phyloP scores from a whole-genome alignment of 345 rosid genomes.

The Melastoma malabathricum region DNA sequence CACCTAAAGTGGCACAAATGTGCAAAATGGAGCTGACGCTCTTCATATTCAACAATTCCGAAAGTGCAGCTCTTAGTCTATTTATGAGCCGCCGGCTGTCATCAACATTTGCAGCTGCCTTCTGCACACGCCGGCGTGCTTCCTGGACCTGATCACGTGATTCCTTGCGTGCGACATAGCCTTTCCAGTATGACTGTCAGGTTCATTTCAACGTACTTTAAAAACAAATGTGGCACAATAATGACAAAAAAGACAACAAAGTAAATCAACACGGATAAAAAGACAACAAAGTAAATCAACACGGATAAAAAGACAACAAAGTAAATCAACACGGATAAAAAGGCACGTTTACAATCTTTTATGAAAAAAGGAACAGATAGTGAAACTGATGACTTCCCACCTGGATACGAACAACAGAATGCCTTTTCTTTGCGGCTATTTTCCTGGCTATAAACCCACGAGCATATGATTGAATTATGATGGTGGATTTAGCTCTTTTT shows the following conservation, averaged over 20 bases:
- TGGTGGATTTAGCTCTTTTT: conserved; percentile 33
- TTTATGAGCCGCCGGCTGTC: conserved; percentile 68
- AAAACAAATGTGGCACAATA: neutral
- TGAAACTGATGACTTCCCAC: conserved; percentile 23
- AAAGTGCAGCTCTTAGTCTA: conserved; percentile 63
- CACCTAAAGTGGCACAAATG: conserved; percentile 68
- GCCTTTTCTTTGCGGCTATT: conserved; percentile 29
- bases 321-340: too few relatives aligned
- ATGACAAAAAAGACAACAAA: neutral
- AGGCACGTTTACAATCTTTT: too few relatives aligned
- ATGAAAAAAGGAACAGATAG: too few relatives aligned
- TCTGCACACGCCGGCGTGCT: conserved; percentile 50
- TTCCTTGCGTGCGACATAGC: conserved; percentile 54
- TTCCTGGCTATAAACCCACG: conserved; percentile 50
- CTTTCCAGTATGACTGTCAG: conserved; percentile 72
- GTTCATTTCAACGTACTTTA: neutral
- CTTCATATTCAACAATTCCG: conserved; percentile 58
- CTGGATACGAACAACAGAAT: conserved; percentile 40
- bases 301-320: too few relatives aligned
- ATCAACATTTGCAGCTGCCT: conserved; percentile 66
- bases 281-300: too few relatives aligned
- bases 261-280: too few relatives aligned
- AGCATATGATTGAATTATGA: conserved; percentile 40
- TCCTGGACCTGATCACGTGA: conserved; percentile 45
- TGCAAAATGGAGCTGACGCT: conserved; percentile 75